A percentile compares a stretch with the other conserved stretches of the same genome.
Evolutionary conservation across 2,329 filamentous ascomycete species (phyloP).

Genomic region (Neofusicoccum sp.): DNA sequence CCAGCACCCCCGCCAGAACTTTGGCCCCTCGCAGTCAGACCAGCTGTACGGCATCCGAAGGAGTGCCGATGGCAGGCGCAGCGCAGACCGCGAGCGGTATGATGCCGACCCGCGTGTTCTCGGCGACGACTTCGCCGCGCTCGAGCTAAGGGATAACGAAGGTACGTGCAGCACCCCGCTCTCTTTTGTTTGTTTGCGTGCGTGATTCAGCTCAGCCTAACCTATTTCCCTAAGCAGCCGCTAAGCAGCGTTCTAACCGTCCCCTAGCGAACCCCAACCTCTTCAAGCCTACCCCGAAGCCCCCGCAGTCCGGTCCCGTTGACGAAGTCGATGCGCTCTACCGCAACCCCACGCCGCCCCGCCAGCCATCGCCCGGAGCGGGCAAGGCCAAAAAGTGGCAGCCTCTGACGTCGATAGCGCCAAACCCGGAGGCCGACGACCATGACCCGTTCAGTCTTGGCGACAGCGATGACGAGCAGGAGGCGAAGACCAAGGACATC

Average conservation of each 20-base stretch:
- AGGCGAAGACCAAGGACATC: constrained; percentile 65
- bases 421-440: constrained; percentile 74
- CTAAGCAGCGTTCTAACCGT: constrained; percentile 58
- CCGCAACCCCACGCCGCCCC: constrained; percentile 43
- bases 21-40: constrained; percentile 37
- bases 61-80: constrained; percentile 53
- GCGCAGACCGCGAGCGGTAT: constrained; percentile 86
- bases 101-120: constrained; percentile 91
- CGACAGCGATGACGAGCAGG: constrained; percentile 90
- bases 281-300: constrained; percentile 66
- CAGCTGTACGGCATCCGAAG: constrained; percentile 40
- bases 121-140: constrained; percentile 77
- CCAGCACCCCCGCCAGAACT: constrained; percentile 39
- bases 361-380: constrained; percentile 30
- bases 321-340: constrained; percentile 80
- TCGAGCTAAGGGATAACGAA: constrained; percentile 63
- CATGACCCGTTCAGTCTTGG: constrained; percentile 96
- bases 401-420: constrained; percentile 80
- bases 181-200: background rate
- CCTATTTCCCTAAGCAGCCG: constrained; percentile 43
- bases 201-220: constrained; percentile 1
- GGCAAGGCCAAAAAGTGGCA: constrained; percentile 92
- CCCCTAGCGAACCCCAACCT: constrained; percentile 74
- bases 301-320: constrained; percentile 59
- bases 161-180: constrained; percentile 33